Evolutionary conservation across 768 basidiomycete species (phyloP).

Genomic region (Inosperma sp.): DNA sequence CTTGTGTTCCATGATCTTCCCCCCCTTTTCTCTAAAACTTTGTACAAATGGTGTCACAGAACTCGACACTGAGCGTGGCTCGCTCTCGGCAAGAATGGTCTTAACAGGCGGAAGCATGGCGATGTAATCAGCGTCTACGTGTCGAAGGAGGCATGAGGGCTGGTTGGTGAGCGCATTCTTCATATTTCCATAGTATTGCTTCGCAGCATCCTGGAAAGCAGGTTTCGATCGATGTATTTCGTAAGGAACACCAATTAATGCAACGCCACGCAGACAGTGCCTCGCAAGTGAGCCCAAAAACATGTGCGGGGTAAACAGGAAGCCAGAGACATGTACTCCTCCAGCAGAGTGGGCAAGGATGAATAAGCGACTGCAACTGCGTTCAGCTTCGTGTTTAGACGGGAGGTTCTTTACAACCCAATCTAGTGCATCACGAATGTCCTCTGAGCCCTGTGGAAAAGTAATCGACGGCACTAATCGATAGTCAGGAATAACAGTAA

Average conservation of each 20-base stretch:
- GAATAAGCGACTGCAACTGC: constrained; percentile 10
- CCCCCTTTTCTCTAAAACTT: constrained; percentile 16
- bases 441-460: constrained; percentile 24
- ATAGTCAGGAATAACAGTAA: constrained; percentile 26
- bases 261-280: constrained; percentile 16
- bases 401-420: constrained; percentile 17
- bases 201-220: constrained; percentile 15
- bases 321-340: constrained; percentile 21
- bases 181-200: constrained; percentile 21
- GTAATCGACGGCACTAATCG: constrained; percentile 22
- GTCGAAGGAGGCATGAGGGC: constrained; percentile 19
- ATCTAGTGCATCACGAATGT: constrained; percentile 20
- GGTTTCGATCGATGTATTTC: constrained; percentile 7
- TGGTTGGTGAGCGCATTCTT: constrained; percentile 14
- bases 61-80: constrained; percentile 19
- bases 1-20: constrained; percentile 14
- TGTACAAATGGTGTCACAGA: constrained; percentile 15
- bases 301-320: constrained; percentile 17
- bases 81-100: constrained; percentile 20
- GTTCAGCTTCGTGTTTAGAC: constrained; percentile 5
- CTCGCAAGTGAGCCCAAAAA: constrained; percentile 9
- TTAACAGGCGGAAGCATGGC: constrained; percentile 17
- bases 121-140: constrained; percentile 9
- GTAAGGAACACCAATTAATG: constrained; percentile 21
- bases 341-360: constrained; percentile 28